Percentiles rank a stretch among this genome's conserved stretches.
Conservation (phyloP, 176 grass and related monocot species). For the Dendrocalamus sinicus region DNA sequence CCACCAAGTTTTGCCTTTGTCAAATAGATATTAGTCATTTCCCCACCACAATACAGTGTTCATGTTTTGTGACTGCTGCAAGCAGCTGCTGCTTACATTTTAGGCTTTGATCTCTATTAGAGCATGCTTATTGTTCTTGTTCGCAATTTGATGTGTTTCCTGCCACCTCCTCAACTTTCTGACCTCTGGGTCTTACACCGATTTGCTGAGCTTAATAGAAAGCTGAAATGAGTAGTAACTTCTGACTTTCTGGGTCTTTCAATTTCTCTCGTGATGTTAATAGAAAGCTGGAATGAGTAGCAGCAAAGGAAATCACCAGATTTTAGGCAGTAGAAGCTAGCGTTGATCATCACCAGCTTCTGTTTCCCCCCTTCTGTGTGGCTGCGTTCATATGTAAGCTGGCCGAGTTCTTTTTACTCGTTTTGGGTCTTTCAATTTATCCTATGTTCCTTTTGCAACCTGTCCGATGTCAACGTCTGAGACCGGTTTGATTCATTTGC, state of each 20-base stretch:
- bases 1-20: not conserved
- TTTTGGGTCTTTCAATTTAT: not conserved
- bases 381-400: not conserved
- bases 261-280: not conserved
- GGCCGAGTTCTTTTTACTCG: not conserved
- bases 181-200: not conserved
- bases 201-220: not conserved
- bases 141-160: not conserved
- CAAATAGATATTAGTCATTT: not conserved
- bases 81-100: not conserved
- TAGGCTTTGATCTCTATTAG: not conserved
- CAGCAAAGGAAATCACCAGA: not conserved
- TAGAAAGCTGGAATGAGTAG: not conserved
- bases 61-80: not conserved
- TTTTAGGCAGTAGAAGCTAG: not conserved
- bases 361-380: not conserved
- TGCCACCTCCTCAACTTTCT: not conserved
- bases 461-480: not conserved
- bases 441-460: not conserved
- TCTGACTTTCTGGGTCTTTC: not conserved
- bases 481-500: not conserved
- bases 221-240: not conserved
- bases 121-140: not conserved
- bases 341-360: not conserved
- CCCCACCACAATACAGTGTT: not conserved